phyloP scores from a whole-genome alignment of 2,329 filamentous ascomycete species.

The Ophiostoma ips region DNA sequence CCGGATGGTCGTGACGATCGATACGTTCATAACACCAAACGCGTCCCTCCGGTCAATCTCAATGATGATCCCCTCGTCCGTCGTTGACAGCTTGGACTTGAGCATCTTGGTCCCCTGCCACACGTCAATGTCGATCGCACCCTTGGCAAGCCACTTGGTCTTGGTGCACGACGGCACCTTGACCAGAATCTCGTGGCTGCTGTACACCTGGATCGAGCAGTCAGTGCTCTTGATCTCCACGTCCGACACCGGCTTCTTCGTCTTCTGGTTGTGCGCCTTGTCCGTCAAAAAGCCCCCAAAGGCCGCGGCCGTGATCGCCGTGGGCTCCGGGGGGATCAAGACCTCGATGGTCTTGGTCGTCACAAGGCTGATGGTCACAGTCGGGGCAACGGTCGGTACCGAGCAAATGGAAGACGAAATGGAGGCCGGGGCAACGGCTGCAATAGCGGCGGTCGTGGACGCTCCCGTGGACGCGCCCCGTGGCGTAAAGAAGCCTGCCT shows the following conservation, averaged over 20 bases:
- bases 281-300: slow-evolving; percentile 30
- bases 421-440: not conserved
- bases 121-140: slow-evolving; percentile 42
- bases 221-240: slow-evolving; percentile 20
- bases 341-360: slow-evolving; percentile 24
- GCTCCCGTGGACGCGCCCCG: not conserved
- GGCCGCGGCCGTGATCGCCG: slow-evolving; percentile 14
- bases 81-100: slow-evolving; percentile 32
- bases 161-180: slow-evolving; percentile 37
- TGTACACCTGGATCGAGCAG: slow-evolving; percentile 33
- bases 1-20: slow-evolving; percentile 42
- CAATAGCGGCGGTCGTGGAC: not conserved
- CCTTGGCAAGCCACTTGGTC: slow-evolving; percentile 39
- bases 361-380: slow-evolving; percentile 24
- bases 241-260: slow-evolving; percentile 10
- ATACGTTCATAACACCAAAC: slow-evolving; percentile 42
- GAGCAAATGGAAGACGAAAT: slow-evolving; percentile 1
- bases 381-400: slow-evolving; percentile 8
- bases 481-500: not conserved
- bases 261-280: slow-evolving; percentile 15
- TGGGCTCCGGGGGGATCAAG: slow-evolving; percentile 10
- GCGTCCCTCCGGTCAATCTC: slow-evolving; percentile 40
- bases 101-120: slow-evolving; percentile 33
- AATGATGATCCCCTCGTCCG: slow-evolving; percentile 37
- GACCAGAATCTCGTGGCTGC: slow-evolving; percentile 38